Percentiles rank a stretch among this genome's conserved stretches.
phyloP scores from a whole-genome alignment of 169 alveolate species.

The Plasmodium berghei region DNA sequence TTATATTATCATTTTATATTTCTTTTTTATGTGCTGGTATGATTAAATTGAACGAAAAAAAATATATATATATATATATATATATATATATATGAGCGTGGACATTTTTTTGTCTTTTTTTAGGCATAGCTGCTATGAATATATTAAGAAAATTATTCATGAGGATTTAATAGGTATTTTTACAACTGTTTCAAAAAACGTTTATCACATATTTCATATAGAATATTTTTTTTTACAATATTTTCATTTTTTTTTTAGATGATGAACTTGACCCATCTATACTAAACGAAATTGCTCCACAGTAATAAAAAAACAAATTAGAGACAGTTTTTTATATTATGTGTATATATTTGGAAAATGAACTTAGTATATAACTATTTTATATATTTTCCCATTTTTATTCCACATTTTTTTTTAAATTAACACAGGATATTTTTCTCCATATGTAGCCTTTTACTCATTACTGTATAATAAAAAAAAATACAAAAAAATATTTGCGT shows the following conservation, averaged over 20 bases:
- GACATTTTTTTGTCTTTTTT: background rate
- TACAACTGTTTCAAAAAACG: background rate
- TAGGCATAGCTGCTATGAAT: conserved; percentile 23
- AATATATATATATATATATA: background rate
- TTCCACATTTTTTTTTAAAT: conserved; percentile 1
- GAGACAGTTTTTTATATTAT: too few species aligned
- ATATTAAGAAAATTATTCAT: conserved; percentile 4
- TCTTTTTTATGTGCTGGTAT: conserved; percentile 65
- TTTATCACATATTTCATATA: background rate
- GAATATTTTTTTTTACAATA: background rate
- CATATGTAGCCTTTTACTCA: conserved; percentile 19
- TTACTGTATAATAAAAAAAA: background rate
- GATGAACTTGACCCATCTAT: conserved; percentile 55
- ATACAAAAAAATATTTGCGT: background rate
- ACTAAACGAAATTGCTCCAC: conserved; percentile 55
- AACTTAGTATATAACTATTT: background rate
- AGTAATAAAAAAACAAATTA: conserved; percentile 2
- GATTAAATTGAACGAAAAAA: background rate
- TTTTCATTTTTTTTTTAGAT: conserved; percentile 4
- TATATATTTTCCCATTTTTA: background rate
- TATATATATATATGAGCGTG: background rate
- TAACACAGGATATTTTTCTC: conserved; percentile 40
- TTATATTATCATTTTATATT: conserved; percentile 12
- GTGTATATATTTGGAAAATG: background rate
- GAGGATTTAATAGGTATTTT: conserved; percentile 12